A percentile compares a stretch with the other conserved stretches of the same genome.
These are phyloP conservation scores for Rhizomucor pusillus DNA, from an alignment of 371 early-diverging fungal genomes.

Conservation along the genomic window DNA sequence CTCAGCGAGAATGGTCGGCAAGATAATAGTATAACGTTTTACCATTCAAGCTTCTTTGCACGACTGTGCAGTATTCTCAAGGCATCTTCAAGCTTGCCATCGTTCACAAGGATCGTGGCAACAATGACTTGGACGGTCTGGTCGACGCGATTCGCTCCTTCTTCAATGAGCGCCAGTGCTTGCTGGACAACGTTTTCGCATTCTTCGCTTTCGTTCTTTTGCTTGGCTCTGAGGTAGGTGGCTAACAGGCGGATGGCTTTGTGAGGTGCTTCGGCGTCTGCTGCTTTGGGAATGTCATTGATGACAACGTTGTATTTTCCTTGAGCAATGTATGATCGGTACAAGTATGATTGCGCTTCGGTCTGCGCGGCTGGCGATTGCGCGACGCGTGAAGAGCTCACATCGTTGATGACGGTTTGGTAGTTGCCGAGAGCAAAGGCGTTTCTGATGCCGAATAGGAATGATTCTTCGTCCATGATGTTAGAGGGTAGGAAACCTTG, in stretches of 20 bases:
- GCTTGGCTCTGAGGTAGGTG: slow-evolving; percentile 40
- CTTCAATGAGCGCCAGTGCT: slow-evolving; percentile 42
- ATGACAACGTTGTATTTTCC: slow-evolving; percentile 60
- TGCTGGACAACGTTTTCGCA: slow-evolving; percentile 22
- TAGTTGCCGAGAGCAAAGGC: slow-evolving; percentile 68
- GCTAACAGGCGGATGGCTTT: slow-evolving; percentile 61
- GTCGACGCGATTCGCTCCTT: slow-evolving; percentile 41
- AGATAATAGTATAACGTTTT: too few relatives aligned
- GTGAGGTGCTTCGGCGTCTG: slow-evolving; percentile 35
- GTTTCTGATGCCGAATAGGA: slow-evolving; percentile 65
- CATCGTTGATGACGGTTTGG: slow-evolving; percentile 71
- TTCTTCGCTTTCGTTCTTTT: slow-evolving; percentile 16
- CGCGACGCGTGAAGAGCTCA: slow-evolving; percentile 43
- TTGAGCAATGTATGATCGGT: slow-evolving; percentile 71
- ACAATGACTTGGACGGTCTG: slow-evolving; percentile 45
- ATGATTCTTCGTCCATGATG: slow-evolving; percentile 56
- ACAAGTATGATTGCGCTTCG: slow-evolving; percentile 56
- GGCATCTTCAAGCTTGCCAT: slow-evolving; percentile 50
- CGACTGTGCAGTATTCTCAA: slow-evolving; percentile 64
- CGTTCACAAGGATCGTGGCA: slow-evolving; percentile 44
- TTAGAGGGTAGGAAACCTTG: too few relatives aligned
- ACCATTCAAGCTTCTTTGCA: slow-evolving; percentile 83
- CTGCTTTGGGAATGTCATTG: slow-evolving; percentile 41
- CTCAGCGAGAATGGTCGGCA: not conserved
- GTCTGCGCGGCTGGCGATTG: slow-evolving; percentile 44